Base-by-base conservation (phyloP, 495 filamentous ascomycete genomes). In the Penicillium cinerascens region DNA sequence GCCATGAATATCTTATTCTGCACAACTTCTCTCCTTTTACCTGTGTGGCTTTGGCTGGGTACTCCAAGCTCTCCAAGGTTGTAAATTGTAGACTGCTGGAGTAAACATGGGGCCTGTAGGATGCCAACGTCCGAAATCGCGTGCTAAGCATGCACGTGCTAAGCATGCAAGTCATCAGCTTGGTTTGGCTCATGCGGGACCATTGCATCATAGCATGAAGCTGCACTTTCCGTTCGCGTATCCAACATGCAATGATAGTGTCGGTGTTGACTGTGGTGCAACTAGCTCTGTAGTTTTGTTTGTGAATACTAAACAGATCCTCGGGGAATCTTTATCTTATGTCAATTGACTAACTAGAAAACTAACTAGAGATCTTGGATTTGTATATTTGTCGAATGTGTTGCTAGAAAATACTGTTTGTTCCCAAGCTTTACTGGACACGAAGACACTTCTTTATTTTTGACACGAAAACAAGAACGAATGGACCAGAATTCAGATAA, bases 181-280 rank as follows among this genome's bases (percentile, higher is more conserved):
- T 63, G 53, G 62, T 56, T 58, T 39, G 50, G 53, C 15, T 51
- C 38, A 51, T 58, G 62, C 59, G 56, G 62, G 62, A 56, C 33
- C 13, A 59, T 57, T 60, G 60, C 54, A 57, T 61, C 46, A 49
- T 49, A 17, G 42, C 29, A 15, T 20, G 13, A 44, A 13, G 11
- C 15, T 23, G 15, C 7, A 39, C 21, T 22, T 47, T 16, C 13
- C 23, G 16, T 20, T 29, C 29, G 29, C 48, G 18, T 23, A 17
- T 13, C 16, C 2, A 35, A 20, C 18, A 39, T n/a, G 10, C 17
- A 15, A n/a, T 35, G n/a, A n/a, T n/a, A n/a, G n/a, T n/a, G n/a
- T n/a, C n/a, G n/a, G n/a, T n/a, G n/a, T n/a, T n/a, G n/a, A 17
- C 27, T 18, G 10, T 21, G 22, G 22, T 23, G 22, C 2, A 23